Conservation (phyloP, 2,329 filamentous ascomycete genomes). For the Stachybotrys elegans region DNA sequence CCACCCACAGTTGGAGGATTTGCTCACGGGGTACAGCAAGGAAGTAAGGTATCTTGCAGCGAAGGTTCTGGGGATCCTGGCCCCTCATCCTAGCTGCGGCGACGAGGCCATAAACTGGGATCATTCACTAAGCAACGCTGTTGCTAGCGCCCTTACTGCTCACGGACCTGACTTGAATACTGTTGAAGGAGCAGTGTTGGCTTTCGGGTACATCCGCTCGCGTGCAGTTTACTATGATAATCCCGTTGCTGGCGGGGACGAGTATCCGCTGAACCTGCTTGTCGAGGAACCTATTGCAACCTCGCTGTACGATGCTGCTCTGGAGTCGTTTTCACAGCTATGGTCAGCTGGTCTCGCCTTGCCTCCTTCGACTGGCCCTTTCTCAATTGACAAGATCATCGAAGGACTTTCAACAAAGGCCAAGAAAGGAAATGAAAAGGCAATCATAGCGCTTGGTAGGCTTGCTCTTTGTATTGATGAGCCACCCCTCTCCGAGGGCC, state of each 20-base stretch:
- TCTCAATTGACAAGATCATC: slow-evolving; percentile 41
- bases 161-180: slow-evolving; percentile 30
- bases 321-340: slow-evolving; percentile 41
- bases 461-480: slow-evolving; percentile 60
- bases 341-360: slow-evolving; percentile 39
- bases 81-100: slow-evolving; percentile 54
- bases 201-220: slow-evolving; percentile 39
- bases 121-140: too few relatives aligned
- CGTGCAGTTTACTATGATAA: slow-evolving; percentile 38
- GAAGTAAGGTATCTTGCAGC: slow-evolving; percentile 62
- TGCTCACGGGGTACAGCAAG: slow-evolving; percentile 67
- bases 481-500: slow-evolving; percentile 12
- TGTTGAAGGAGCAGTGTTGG: slow-evolving; percentile 41
- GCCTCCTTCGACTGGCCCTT: slow-evolving; percentile 21
- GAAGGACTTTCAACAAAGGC: slow-evolving; percentile 62
- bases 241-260: slow-evolving; percentile 17
- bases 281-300: slow-evolving; percentile 19
- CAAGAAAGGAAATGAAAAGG: slow-evolving; percentile 75
- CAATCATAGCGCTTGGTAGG: slow-evolving; percentile 75
- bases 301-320: slow-evolving; percentile 37
- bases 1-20: too few relatives aligned
- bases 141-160: not conserved
- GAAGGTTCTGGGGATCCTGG: slow-evolving; percentile 70
- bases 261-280: slow-evolving; percentile 26
- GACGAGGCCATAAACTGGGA: slow-evolving; percentile 17